Conservation (phyloP, 345 rosid genomes). For the Erodium maritimum region DNA sequence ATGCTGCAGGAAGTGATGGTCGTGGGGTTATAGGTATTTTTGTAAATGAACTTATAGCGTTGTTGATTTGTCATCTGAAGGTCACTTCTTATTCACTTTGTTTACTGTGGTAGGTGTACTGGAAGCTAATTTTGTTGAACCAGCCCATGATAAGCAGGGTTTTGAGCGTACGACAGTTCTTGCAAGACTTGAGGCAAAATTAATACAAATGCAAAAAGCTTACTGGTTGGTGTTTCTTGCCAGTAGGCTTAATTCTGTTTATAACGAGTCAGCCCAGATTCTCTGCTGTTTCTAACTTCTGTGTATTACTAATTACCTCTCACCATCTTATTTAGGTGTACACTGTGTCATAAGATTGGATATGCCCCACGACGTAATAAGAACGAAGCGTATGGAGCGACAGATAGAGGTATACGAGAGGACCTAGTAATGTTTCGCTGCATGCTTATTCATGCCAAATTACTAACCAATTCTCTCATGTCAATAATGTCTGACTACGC, state of each 20-base stretch:
- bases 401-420: constrained; percentile 28
- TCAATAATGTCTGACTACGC: constrained; percentile 7
- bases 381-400: constrained; percentile 19
- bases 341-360: constrained; percentile 68
- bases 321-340: constrained; percentile 26
- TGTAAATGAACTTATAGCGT: constrained; percentile 3
- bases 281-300: not conserved
- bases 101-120: constrained; percentile 48
- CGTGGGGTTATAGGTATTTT: constrained; percentile 82
- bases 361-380: constrained; percentile 49
- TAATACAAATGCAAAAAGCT: constrained; percentile 69
- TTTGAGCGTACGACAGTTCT: constrained; percentile 88
- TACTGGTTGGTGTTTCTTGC: constrained; percentile 48
- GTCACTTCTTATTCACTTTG: constrained; percentile 9
- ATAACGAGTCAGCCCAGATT: not conserved
- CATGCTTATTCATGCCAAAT: constrained; percentile 1
- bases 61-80: not conserved
- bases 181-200: constrained; percentile 66
- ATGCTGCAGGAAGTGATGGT: constrained; percentile 82
- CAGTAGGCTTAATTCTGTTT: constrained; percentile 1
- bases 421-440: not conserved
- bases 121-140: constrained; percentile 94
- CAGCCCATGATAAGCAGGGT: constrained; percentile 96
- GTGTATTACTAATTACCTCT: not conserved
- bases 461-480: not conserved